Evolutionary conservation across 1,139 yeast genomes (phyloP), one percentile per base, ranked within the genome.

Genomic region (Candida gigantensis): DNA sequence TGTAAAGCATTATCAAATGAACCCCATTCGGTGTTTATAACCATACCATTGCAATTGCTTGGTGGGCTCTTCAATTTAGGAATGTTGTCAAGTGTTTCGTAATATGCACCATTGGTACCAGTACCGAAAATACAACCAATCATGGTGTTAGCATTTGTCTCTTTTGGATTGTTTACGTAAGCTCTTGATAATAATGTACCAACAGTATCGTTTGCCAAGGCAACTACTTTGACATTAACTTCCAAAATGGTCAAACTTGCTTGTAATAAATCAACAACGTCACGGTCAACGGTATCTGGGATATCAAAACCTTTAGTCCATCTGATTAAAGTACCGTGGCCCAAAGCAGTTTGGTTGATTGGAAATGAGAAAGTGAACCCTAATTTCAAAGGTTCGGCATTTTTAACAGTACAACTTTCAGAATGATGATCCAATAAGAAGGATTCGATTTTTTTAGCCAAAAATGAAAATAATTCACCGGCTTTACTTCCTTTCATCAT

Each of bases 291-390:
- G 29, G 87, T 79, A 51, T 90, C 97, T 24, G 79, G 77, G 51
- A 90, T 84, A 52, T 85, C 80, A 60, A 84, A 90, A 24, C 97
- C 97, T 62, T 90, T 90, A 20, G 97, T 88, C 97, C 97, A 90
- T 59, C 97, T 82, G 40, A 90, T 74, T 49, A 90, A 74, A 4
- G 76, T 79, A 42, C 97, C 97, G 7, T 78, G 68, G 55, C 81
- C 75, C 47, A 90, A 67, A 3, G 87, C 84, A 15, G 86, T 81
- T 65, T 90, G 97, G 46, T 82, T 76, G 19, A 88, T 89, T 2
- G 97, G 97, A 72, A 89, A 90, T 10, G 94, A 82, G 55, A 90
- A 90, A 1, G 97, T 89, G 65, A 90, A 88, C 1, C 97, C 97
- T 64, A 90, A 62, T 54, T 84, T 85, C 55, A 84, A 72, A 10